phyloP scores from a whole-genome alignment of 106 monocot genomes.

The Dioscorea zingiberensis region DNA sequence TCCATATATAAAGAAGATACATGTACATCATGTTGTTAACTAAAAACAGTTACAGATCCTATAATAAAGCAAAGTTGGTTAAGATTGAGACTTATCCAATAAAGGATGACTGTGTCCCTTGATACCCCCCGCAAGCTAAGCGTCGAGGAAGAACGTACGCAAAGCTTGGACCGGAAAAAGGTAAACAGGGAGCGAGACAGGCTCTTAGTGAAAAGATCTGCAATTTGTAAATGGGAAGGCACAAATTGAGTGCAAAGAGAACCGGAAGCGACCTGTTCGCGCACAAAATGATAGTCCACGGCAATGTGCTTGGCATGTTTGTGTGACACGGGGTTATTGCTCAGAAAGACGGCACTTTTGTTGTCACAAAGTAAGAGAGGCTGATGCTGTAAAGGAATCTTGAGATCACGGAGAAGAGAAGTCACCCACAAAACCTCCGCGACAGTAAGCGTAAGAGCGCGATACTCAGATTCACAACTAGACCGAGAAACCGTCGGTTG shows the following conservation, averaged over 20 bases:
- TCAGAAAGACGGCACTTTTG: neutral
- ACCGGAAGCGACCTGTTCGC: neutral
- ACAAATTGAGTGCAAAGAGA: too few species aligned
- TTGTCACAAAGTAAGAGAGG: conserved; percentile 1
- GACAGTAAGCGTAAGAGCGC: neutral
- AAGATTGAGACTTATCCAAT: too few species aligned
- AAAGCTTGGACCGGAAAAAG: neutral
- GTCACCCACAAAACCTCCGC: neutral
- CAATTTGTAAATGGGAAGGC: too few species aligned
- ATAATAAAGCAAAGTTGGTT: too few species aligned
- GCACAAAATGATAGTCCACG: neutral
- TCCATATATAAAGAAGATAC: too few species aligned
- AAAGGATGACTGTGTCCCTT: too few species aligned
- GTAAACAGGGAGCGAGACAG: neutral
- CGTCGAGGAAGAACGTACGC: neutral
- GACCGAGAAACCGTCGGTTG: too few species aligned
- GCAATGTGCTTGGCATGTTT: neutral
- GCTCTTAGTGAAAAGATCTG: neutral
- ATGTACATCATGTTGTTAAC: too few species aligned
- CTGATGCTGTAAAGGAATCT: too few species aligned
- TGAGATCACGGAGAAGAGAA: neutral
- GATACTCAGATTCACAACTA: neutral
- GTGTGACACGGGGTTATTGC: neutral
- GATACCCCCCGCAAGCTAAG: conserved; percentile 1
- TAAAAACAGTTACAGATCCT: too few species aligned